Evolutionary conservation across 805 yeast genomes (phyloP), one percentile per base, ranked within the genome.

Genomic region (Blastobotrys americana): DNA sequence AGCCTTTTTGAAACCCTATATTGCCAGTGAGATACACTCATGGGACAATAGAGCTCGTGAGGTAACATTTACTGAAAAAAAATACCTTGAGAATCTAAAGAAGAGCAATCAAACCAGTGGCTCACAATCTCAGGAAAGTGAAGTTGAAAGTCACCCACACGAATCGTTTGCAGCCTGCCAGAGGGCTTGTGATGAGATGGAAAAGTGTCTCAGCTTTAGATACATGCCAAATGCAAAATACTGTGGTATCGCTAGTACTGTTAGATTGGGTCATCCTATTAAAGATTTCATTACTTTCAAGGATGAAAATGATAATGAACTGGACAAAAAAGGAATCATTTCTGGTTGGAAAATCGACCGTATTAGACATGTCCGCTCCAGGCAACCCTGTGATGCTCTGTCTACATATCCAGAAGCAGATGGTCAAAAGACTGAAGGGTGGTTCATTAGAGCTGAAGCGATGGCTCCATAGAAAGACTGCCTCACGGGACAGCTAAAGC

Each of bases 261-360:
- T 56, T 5, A 27, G 45, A 1, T 20, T 49, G n/a, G 59, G 58
- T 5, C 25, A 28, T 10, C 43, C 47, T 3, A 18, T 19, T 13
- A 18, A 15, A 19, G 35, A 39, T 20, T 10, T 9, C 6, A 18
- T 39, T 22, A 17, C 38, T 5, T 41, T 48, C 41, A 34, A 40
- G 18, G 34, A 45, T 20, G 27, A 37, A 16, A 47, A 45, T 22
- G 50, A 46, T n/a, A 40, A 43, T 3, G 25, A 13, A 5, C 17
- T 19, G 6, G n/a, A 38, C 44, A 27, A 27, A 4, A 38, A 15
- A 5, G 44, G 46, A 5, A 42, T 55, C 3, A 50, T 45, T 13
- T 53, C 64, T 2, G 67, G 63, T 3, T 65, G 63, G 64, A 49
- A 47, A 41, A 36, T 61, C 8, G 67, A 64, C 23, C 50, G 63